Percentiles rank a stretch among this genome's conserved stretches.
phyloP scores from a whole-genome alignment of 2,329 filamentous ascomycete species.

The Lasiodiplodia theobromae region DNA sequence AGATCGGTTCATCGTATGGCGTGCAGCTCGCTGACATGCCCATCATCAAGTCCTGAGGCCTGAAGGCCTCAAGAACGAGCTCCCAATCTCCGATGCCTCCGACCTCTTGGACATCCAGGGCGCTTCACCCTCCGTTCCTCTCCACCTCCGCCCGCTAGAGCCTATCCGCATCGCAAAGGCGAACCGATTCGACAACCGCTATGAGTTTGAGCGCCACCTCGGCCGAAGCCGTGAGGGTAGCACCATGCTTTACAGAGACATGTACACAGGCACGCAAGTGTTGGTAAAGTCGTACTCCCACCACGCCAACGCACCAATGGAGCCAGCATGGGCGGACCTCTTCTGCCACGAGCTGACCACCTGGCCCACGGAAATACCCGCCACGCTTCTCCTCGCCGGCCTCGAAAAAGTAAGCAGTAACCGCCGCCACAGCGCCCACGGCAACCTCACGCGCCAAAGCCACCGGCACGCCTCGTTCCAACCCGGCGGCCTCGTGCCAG shows the following conservation, averaged over 20 bases:
- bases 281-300: neutral
- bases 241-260: slow-evolving; percentile 13
- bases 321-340: neutral
- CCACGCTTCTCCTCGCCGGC: slow-evolving; percentile 36
- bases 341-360: slow-evolving; percentile 9
- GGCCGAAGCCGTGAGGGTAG: neutral
- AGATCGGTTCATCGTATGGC: neutral
- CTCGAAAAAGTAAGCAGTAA: neutral
- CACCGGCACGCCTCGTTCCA: neutral
- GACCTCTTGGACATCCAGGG: neutral
- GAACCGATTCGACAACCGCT: slow-evolving; percentile 14
- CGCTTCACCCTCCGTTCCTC: neutral
- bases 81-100: neutral
- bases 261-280: neutral
- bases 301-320: neutral
- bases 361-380: slow-evolving; percentile 42
- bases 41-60: neutral
- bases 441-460: neutral
- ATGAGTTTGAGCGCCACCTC: slow-evolving; percentile 8
- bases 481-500: slow-evolving; percentile 31
- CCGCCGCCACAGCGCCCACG: neutral
- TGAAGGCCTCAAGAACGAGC: neutral
- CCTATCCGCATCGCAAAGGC: slow-evolving; percentile 15
- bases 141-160: neutral
- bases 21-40: slow-evolving; percentile 1